These are phyloP conservation scores for Talaromyces islandicus DNA, from an alignment of 2,329 filamentous ascomycete genomes.

Conservation along the genomic window DNA sequence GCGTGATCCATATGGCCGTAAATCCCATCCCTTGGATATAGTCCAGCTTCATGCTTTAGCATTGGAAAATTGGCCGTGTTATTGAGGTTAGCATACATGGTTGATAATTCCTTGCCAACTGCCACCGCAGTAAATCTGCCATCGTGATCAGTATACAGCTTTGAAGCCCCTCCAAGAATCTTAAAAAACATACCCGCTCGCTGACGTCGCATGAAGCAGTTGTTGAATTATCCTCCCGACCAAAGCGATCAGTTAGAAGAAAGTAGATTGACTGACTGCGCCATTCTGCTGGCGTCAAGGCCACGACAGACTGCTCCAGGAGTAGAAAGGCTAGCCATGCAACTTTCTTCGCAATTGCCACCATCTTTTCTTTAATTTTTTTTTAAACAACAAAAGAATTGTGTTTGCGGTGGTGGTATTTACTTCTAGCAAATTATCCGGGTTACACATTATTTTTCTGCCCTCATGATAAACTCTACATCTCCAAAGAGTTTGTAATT, in stretches of 20 bases:
- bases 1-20: slow-evolving; percentile 46
- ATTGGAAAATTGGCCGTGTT: neutral
- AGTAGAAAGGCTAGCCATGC: slow-evolving; percentile 13
- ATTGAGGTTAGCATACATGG: slow-evolving; percentile 15
- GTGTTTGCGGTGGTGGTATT: neutral
- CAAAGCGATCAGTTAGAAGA: slow-evolving; percentile 41
- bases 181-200: slow-evolving; percentile 14
- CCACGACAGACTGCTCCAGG: slow-evolving; percentile 13
- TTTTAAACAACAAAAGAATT: no score
- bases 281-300: slow-evolving; percentile 30
- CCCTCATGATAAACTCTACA: neutral
- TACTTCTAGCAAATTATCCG: neutral
- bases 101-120: slow-evolving; percentile 42
- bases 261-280: slow-evolving; percentile 42
- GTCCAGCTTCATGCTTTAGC: slow-evolving; percentile 31
- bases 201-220: slow-evolving; percentile 25
- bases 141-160: neutral
- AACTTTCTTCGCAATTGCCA: neutral
- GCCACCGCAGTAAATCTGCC: slow-evolving; percentile 39
- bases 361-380: neutral
- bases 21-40: slow-evolving; percentile 47
- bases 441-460: neutral
- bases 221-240: slow-evolving; percentile 32
- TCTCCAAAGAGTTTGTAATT: neutral
- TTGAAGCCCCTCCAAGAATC: neutral